Evolutionary conservation across 192 early-diverging fungal genomes (phyloP).

Genomic region (Coemansia sp.): DNA sequence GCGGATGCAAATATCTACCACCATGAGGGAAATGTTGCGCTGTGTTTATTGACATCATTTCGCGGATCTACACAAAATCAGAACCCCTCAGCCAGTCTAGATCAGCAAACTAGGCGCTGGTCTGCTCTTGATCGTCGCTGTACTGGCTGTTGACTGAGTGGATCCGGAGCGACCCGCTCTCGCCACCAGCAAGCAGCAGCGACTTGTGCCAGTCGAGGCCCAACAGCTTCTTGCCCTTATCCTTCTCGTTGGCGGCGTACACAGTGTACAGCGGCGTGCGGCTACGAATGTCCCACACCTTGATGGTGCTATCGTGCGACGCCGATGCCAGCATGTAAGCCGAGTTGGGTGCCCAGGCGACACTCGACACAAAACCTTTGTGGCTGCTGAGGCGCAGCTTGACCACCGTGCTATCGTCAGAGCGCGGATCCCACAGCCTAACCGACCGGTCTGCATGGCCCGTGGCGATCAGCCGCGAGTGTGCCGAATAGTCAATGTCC

Average conservation of each 20-base stretch:
- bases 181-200: conserved; percentile 51
- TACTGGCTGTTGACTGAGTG: conserved; percentile 46
- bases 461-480: conserved; percentile 75
- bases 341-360: conserved; percentile 81
- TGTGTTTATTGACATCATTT: neutral
- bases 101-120: conserved; percentile 3
- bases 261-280: conserved; percentile 82
- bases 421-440: conserved; percentile 90
- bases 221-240: conserved; percentile 55
- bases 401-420: conserved; percentile 72
- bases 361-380: conserved; percentile 79
- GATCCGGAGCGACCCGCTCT: conserved; percentile 53
- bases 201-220: conserved; percentile 53
- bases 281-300: conserved; percentile 95
- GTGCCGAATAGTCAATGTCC: conserved; percentile 69
- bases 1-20: conserved; percentile 2
- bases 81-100: neutral
- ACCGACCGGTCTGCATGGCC: conserved; percentile 84
- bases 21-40: neutral
- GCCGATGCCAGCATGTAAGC: conserved; percentile 75
- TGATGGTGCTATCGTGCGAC: conserved; percentile 85
- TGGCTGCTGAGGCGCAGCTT: conserved; percentile 79
- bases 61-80: neutral
- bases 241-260: conserved; percentile 29
- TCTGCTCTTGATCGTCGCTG: conserved; percentile 17